A percentile compares a stretch with the other conserved stretches of the same genome.
phyloP scores from a whole-genome alignment of 192 early-diverging fungal species.

The Chytriomyces sp. region DNA sequence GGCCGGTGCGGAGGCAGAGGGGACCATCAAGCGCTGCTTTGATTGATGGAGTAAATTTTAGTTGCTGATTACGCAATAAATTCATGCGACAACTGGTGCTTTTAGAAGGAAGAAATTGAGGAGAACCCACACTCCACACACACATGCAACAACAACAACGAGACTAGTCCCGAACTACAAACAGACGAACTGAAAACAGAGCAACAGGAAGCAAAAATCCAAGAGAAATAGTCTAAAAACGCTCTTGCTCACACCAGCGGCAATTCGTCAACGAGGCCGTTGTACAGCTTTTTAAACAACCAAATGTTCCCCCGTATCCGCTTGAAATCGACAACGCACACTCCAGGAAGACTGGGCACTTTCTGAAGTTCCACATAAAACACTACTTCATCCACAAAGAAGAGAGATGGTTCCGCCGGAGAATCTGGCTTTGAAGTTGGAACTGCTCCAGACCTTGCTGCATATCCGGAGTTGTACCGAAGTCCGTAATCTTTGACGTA shows the following conservation, averaged over 20 bases:
- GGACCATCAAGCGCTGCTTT: too few species aligned
- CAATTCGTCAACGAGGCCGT: conserved; percentile 23
- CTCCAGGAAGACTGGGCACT: conserved; percentile 79
- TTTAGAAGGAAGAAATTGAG: too few species aligned
- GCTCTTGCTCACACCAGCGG: conserved; percentile 10
- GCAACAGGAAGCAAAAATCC: too few species aligned
- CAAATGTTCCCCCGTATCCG: conserved; percentile 37
- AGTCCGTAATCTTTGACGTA: conserved; percentile 34
- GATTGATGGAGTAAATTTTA: too few species aligned
- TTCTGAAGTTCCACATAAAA: conserved; percentile 87
- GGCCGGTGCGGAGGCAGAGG: neutral
- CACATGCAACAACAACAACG: too few species aligned
- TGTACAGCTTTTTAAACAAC: conserved; percentile 39
- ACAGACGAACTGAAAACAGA: too few species aligned
- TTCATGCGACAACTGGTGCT: too few species aligned
- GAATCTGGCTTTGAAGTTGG: neutral
- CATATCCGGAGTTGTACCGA: conserved; percentile 21
- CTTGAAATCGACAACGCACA: conserved; percentile 45
- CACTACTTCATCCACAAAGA: conserved; percentile 67
- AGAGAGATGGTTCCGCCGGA: neutral
- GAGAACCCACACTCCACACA: too few species aligned
- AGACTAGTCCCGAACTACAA: too few species aligned
- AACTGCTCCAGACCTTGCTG: neutral
- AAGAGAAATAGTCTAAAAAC: too few species aligned
- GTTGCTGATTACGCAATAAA: too few species aligned